Conservation (phyloP, 2,329 filamentous ascomycete species). For the Beauveria bassiana region DNA sequence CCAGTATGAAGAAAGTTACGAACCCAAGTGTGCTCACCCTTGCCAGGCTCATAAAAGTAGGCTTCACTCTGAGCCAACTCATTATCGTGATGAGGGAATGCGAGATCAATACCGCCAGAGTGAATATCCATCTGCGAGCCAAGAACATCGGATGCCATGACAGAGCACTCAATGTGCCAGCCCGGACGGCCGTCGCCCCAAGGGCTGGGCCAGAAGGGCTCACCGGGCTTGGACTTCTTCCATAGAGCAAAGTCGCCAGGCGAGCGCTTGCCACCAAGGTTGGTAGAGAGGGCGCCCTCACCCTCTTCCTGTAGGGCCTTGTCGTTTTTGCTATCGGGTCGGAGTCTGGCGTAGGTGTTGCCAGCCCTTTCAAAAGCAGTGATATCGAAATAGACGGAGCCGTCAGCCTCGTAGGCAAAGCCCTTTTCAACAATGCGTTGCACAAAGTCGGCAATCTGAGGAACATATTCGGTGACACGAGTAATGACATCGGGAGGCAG, state of each 20-base stretch:
- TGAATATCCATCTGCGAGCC: constrained; percentile 85
- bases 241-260: constrained; percentile 84
- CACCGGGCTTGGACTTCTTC: constrained; percentile 87
- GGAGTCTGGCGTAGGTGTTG: constrained; percentile 76
- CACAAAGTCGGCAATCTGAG: constrained; percentile 79
- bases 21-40: constrained; percentile 67
- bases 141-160: constrained; percentile 87
- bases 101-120: constrained; percentile 84
- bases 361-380: constrained; percentile 74
- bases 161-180: constrained; percentile 96
- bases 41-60: constrained; percentile 55
- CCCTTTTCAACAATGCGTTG: constrained; percentile 75
- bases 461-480: constrained; percentile 85
- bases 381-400: constrained; percentile 93
- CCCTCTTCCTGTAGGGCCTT: constrained; percentile 79
- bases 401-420: constrained; percentile 74
- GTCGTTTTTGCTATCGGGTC: constrained; percentile 79
- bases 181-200: constrained; percentile 87
- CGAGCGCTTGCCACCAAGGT: constrained; percentile 59
- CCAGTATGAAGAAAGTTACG: constrained; percentile 97
- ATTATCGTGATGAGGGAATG: constrained; percentile 89
- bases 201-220: constrained; percentile 80
- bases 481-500: constrained; percentile 74
- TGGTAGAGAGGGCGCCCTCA: constrained; percentile 69
- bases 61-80: constrained; percentile 86